Evolutionary conservation across 2,329 filamentous ascomycete genomes (phyloP).

Genomic region (Cucurbitaria berberidis): DNA sequence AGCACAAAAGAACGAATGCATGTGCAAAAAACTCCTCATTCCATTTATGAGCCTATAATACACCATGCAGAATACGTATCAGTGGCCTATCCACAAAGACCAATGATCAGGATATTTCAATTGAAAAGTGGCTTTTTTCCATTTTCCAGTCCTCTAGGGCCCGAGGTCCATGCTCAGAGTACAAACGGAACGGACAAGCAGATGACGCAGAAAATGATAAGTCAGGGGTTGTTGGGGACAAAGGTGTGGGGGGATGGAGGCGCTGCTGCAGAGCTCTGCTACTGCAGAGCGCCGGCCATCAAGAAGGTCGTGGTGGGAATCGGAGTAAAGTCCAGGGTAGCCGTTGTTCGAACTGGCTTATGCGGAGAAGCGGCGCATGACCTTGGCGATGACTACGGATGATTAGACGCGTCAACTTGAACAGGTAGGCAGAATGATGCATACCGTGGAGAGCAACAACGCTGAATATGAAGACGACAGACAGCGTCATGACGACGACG

Average conservation of each 20-base stretch:
- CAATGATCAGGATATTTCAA: conserved; percentile 19
- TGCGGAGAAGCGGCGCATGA: conserved; percentile 83
- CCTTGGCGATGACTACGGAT: conserved; percentile 84
- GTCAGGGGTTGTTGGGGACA: conserved; percentile 8
- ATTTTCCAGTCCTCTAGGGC: conserved; percentile 20
- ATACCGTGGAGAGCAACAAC: conserved; percentile 96
- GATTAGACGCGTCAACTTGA: conserved; percentile 15
- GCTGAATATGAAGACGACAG: conserved; percentile 97
- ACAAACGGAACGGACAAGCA: background rate
- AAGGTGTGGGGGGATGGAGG: conserved; percentile 8
- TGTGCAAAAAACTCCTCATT: conserved; percentile 24
- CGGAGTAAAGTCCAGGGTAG: conserved; percentile 14
- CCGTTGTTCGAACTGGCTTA: conserved; percentile 38
- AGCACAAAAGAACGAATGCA: background rate
- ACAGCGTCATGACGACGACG: conserved; percentile 94
- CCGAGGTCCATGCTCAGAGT: background rate
- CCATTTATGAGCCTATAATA: conserved; percentile 41
- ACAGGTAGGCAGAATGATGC: conserved; percentile 40
- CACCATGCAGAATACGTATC: conserved; percentile 33
- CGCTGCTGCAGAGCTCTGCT: conserved; percentile 31
- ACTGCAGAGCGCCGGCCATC: conserved; percentile 28
- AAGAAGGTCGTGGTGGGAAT: background rate
- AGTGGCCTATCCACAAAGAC: conserved; percentile 8
- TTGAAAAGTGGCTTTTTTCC: conserved; percentile 28
- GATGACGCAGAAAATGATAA: conserved; percentile 8